These are phyloP conservation scores for Aspergillus felis DNA, from an alignment of 2,329 filamentous ascomycete genomes.

Conservation along the genomic window DNA sequence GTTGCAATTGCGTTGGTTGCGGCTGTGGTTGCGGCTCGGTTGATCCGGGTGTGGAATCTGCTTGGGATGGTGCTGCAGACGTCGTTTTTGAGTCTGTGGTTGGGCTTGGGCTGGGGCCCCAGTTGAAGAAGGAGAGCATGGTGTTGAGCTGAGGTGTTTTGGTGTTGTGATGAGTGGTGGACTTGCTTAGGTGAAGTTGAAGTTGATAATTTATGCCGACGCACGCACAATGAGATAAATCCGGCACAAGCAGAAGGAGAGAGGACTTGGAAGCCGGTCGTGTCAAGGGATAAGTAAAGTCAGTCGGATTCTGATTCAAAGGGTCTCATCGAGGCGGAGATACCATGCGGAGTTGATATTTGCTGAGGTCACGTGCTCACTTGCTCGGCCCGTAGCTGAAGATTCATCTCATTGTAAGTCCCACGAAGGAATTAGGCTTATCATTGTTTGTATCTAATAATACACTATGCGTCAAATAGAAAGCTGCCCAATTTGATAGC, in stretches of 20 bases:
- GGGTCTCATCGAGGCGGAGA: too few species aligned
- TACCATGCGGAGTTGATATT: not conserved
- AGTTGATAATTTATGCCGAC: not conserved
- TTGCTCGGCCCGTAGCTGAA: too few species aligned
- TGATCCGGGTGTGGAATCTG: not conserved
- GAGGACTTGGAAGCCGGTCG: not conserved
- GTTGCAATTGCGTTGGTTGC: not conserved
- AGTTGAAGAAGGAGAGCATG: conserved; percentile 25
- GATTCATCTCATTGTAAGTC: not conserved
- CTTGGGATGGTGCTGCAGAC: conserved; percentile 10
- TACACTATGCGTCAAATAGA: not conserved
- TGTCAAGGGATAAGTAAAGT: not conserved
- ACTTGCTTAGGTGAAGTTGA: not conserved
- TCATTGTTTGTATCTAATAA: not conserved
- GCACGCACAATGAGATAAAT: not conserved
- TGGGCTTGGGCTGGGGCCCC: not conserved
- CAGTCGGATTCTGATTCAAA: not conserved
- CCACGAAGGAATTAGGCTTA: not conserved
- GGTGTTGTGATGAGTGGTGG: not conserved
- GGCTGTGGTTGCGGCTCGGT: conserved; percentile 6
- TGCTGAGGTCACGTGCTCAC: conserved; percentile 4
- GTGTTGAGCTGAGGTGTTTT: conserved; percentile 1
- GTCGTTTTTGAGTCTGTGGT: conserved; percentile 1
- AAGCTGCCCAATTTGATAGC: not conserved
- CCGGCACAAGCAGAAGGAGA: not conserved